Percentiles rank a stretch among this genome's conserved stretches.
Evolutionary conservation across 1,284 basidiomycete species (phyloP).

Genomic region (Taiwanofungus camphoratus): DNA sequence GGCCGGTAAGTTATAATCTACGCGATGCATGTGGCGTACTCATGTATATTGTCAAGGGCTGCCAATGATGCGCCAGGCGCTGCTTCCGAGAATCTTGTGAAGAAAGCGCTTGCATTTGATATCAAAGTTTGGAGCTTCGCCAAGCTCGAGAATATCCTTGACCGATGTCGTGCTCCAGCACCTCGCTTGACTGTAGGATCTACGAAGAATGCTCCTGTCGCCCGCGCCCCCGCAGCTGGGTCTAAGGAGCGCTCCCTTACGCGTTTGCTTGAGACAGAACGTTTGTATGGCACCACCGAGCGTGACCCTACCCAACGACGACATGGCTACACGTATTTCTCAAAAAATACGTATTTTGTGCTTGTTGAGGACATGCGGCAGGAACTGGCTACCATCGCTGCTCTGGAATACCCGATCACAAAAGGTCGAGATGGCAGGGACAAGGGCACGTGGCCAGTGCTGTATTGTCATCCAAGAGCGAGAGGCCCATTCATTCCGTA

Average conservation of each 20-base stretch:
- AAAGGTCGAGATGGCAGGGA: constrained; percentile 46
- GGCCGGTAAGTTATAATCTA: constrained; percentile 40
- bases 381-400: constrained; percentile 68
- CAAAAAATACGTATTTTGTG: constrained; percentile 73
- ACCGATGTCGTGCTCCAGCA: constrained; percentile 47
- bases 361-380: constrained; percentile 88
- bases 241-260: constrained; percentile 41
- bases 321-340: constrained; percentile 88
- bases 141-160: constrained; percentile 69
- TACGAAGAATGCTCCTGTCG: constrained; percentile 15
- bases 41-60: constrained; percentile 6
- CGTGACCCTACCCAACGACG: constrained; percentile 87
- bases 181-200: constrained; percentile 22
- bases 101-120: constrained; percentile 71
- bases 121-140: constrained; percentile 88
- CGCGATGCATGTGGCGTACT: neutral
- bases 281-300: constrained; percentile 83
- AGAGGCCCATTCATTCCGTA: constrained; percentile 70
- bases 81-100: constrained; percentile 46
- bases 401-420: constrained; percentile 55
- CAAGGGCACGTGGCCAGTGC: constrained; percentile 60
- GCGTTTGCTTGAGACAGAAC: constrained; percentile 81
- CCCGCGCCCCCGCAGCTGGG: constrained; percentile 8
- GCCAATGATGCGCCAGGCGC: constrained; percentile 17
- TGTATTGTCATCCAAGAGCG: constrained; percentile 65